These are phyloP conservation scores for Capniomyces stellatus DNA, from an alignment of 371 early-diverging fungal species.

Conservation along the genomic window DNA sequence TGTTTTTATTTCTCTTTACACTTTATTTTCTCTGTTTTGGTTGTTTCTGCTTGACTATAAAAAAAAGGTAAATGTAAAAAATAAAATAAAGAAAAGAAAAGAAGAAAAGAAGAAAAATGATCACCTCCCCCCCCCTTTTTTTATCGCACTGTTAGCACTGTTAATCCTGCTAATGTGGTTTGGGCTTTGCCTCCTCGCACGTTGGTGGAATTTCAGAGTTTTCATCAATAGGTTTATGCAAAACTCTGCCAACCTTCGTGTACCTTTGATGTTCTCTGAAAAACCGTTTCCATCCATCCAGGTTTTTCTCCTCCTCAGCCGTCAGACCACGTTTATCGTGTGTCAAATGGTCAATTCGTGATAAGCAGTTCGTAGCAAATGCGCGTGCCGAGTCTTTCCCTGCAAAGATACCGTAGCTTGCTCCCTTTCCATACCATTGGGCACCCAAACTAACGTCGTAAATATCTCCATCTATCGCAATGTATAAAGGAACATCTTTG, in stretches of 20 bases:
- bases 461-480: conserved; percentile 76
- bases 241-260: conserved; percentile 63
- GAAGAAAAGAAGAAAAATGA: too few relatives aligned
- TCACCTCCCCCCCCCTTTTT: too few relatives aligned
- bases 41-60: too few relatives aligned
- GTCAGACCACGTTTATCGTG: conserved; percentile 78
- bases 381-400: conserved; percentile 86
- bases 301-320: conserved; percentile 43
- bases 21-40: too few relatives aligned
- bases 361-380: conserved; percentile 81
- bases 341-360: conserved; percentile 64
- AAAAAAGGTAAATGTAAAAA: too few relatives aligned
- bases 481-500: conserved; percentile 55
- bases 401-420: conserved; percentile 75
- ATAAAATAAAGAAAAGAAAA: too few relatives aligned
- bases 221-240: conserved; percentile 60
- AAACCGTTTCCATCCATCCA: conserved; percentile 75
- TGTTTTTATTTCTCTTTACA: too few relatives aligned
- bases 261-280: conserved; percentile 72
- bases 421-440: conserved; percentile 63
- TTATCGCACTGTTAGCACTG: not conserved
- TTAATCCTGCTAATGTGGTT: conserved; percentile 11
- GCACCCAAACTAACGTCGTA: conserved; percentile 63
- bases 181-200: conserved; percentile 29
- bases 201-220: conserved; percentile 58